These are phyloP conservation scores for Mikania micrantha DNA, from an alignment of 129 eudicot genomes.

Conservation along the genomic window DNA sequence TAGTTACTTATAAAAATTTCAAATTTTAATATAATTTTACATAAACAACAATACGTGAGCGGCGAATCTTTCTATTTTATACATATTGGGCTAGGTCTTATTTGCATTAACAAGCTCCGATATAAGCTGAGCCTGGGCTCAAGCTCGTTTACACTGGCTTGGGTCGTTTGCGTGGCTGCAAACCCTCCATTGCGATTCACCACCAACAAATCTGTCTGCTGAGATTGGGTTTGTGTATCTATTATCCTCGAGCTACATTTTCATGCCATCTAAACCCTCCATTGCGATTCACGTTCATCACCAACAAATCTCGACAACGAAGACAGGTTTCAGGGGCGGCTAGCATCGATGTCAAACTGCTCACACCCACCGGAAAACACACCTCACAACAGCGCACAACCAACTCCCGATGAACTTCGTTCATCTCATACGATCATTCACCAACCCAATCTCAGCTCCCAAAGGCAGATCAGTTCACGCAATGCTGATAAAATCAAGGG, in stretches of 20 bases:
- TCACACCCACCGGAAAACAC: background rate
- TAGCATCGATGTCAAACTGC: conserved; percentile 13
- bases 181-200: too few species aligned
- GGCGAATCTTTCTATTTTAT: too few species aligned
- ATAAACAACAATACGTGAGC: too few species aligned
- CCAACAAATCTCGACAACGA: background rate
- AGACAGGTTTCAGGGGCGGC: background rate
- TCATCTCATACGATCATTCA: conserved; percentile 42
- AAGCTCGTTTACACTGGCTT: too few species aligned
- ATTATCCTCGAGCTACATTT: background rate
- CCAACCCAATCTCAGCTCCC: conserved; percentile 22
- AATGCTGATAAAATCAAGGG: conserved; percentile 37
- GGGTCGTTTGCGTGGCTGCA: too few species aligned
- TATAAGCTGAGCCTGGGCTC: too few species aligned
- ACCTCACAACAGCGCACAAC: background rate
- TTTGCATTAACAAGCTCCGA: too few species aligned
- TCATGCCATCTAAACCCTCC: background rate
- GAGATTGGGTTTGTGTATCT: background rate
- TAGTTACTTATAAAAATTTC: too few species aligned
- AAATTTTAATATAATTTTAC: too few species aligned
- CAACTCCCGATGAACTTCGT: conserved; percentile 38
- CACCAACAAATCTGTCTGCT: too few species aligned
- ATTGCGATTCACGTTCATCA: background rate
- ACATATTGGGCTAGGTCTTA: too few species aligned
- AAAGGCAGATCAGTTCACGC: conserved; percentile 52